A percentile compares a stretch with the other conserved stretches of the same genome.
These are phyloP conservation scores for Hypoxylon sp. DNA, from an alignment of 2,329 filamentous ascomycete species.

Conservation along the genomic window DNA sequence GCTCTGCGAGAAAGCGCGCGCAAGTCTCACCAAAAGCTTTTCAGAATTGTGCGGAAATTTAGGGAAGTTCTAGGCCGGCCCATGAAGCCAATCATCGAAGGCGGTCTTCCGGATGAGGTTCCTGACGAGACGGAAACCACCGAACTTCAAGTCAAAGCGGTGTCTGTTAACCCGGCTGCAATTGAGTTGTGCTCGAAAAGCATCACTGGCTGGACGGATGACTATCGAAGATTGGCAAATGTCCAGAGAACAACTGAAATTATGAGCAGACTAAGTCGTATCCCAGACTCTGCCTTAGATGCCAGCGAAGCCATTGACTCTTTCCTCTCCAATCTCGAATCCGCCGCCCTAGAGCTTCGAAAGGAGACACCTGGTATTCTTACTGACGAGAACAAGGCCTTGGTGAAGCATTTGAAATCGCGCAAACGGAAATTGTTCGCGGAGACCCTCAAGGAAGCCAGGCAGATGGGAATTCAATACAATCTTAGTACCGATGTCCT, in stretches of 20 bases:
- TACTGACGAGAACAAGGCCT: constrained; percentile 87
- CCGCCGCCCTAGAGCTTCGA: constrained; percentile 79
- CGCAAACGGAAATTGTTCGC: constrained; percentile 92
- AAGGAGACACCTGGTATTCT: constrained; percentile 86
- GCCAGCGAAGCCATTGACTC: constrained; percentile 72
- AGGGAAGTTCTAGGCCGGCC: constrained; percentile 82
- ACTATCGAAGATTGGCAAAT: constrained; percentile 79
- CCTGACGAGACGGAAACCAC: constrained; percentile 25
- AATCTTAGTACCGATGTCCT: constrained; percentile 84
- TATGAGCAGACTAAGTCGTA: constrained; percentile 76
- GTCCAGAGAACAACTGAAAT: constrained; percentile 77
- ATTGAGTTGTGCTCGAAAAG: constrained; percentile 54
- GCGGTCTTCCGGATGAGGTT: constrained; percentile 70
- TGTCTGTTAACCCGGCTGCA: constrained; percentile 55
- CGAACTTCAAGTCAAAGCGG: constrained; percentile 46
- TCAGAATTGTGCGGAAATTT: constrained; percentile 92
- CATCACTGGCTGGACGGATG: constrained; percentile 59
- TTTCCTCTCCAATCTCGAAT: constrained; percentile 78
- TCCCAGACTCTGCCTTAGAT: constrained; percentile 67
- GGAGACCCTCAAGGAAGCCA: constrained; percentile 85
- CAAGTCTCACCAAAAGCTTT: constrained; percentile 91
- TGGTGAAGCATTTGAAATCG: constrained; percentile 89
- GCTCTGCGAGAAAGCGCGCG: constrained; percentile 90
- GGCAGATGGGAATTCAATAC: constrained; percentile 89
- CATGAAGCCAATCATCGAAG: constrained; percentile 74